Conservation (phyloP, 2,329 filamentous ascomycete genomes). For the Aspergillus piperis region DNA sequence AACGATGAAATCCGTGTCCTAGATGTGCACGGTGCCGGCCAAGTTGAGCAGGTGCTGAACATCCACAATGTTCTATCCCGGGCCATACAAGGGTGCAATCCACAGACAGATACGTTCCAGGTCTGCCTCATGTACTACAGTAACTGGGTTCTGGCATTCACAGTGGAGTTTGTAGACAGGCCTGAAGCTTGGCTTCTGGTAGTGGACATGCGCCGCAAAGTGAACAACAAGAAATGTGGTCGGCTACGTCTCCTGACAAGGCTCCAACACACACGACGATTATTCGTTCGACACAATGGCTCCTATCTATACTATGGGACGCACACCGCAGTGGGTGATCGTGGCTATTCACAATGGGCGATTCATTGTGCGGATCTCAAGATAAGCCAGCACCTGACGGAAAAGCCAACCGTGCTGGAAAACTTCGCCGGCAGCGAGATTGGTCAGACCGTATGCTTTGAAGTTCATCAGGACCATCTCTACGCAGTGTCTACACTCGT, state of each 20-base stretch:
- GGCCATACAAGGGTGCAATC: slow-evolving; percentile 37
- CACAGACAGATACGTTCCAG: slow-evolving; percentile 41
- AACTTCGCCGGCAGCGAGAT: slow-evolving; percentile 66
- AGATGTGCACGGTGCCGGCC: slow-evolving; percentile 55
- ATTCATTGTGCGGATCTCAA: slow-evolving; percentile 57
- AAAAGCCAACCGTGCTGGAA: slow-evolving; percentile 54
- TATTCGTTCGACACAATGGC: slow-evolving; percentile 68
- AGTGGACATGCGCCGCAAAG: slow-evolving; percentile 43
- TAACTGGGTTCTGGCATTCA: slow-evolving; percentile 59
- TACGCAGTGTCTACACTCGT: slow-evolving; percentile 71
- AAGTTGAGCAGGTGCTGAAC: slow-evolving; percentile 59
- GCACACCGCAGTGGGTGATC: slow-evolving; percentile 55
- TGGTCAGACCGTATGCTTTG: slow-evolving; percentile 69
- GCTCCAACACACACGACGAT: slow-evolving; percentile 53
- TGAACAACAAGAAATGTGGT: slow-evolving; percentile 23
- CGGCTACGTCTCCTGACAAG: slow-evolving; percentile 46
- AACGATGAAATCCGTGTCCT: slow-evolving; percentile 59
- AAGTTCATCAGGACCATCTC: slow-evolving; percentile 65
- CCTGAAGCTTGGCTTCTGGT: slow-evolving; percentile 57
- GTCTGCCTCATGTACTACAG: slow-evolving; percentile 61
- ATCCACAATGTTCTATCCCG: slow-evolving; percentile 47
- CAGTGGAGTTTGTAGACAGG: slow-evolving; percentile 51
- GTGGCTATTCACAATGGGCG: slow-evolving; percentile 64
- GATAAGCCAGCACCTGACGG: slow-evolving; percentile 42
- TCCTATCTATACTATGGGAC: slow-evolving; percentile 67